Evolutionary conservation across 495 filamentous ascomycete genomes (phyloP), one percentile per base, ranked within the genome.

Genomic region (Talaromyces nanjingensis): DNA sequence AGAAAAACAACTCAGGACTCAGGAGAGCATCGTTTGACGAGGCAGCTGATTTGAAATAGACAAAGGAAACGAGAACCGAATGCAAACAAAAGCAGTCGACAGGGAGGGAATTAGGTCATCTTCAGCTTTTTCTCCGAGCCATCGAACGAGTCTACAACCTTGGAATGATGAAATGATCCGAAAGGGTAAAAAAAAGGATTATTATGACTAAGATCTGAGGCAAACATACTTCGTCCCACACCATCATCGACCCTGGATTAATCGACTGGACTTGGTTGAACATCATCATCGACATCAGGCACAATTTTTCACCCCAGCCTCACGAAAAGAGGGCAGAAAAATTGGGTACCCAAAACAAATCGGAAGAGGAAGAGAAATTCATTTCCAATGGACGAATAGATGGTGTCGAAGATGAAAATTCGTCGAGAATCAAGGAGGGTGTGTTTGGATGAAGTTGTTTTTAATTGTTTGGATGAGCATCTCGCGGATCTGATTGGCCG

Each of bases 301-400:
- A 56, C 22, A 56, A 12, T 56, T 56, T 52, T 56, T 6, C 22
- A 27, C 22, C 11, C 53, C 20, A 27, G 53, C 53, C 53, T 49
- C 18, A 20, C 16, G 20, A 29, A 56, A 56, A 27, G 53, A 56
- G 53, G 53, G 52, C 4, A 3, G 11, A 4, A 29, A 56, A 56
- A 27, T 56, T 56, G 53, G 53, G 53, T 56, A 56, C 53, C 53
- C 53, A 56, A 54, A 29, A 27, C 53, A 29, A 56, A 29, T 27
- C 27, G 22, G 53, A 29, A 56, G 2, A n/a, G 11, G 11, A 29
- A 25, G 22, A 31, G 53, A 29, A 31, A 59, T 37, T 59, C 31
- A 33, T 37, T 25, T 20, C 31, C 31, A 18, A 37, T 16, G 18
- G 56, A 25, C 56, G n/a, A 59, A 59, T 59, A 24, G 31, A 22